A percentile compares a stretch with the other conserved stretches of the same genome.
phyloP scores from a whole-genome alignment of 208 protist genomes.

The Leishmania guyanensis region DNA sequence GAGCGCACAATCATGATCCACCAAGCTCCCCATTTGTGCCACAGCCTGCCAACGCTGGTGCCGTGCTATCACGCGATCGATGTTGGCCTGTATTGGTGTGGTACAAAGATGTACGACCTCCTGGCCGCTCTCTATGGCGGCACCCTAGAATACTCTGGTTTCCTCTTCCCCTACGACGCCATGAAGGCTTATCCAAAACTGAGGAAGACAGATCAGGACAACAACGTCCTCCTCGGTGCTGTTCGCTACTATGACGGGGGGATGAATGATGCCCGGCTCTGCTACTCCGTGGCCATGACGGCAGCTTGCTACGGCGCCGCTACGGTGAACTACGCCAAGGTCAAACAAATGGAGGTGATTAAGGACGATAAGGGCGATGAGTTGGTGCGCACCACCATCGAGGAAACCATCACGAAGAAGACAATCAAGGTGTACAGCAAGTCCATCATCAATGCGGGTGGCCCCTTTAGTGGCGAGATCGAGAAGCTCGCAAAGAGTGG shows the following conservation, averaged over 20 bases:
- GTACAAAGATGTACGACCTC: slow-evolving; percentile 91
- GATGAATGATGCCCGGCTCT: slow-evolving; percentile 97
- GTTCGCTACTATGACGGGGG: slow-evolving; percentile 96
- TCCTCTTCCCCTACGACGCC: slow-evolving; percentile 76
- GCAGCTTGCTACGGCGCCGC: slow-evolving; percentile 89
- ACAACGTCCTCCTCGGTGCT: slow-evolving; percentile 80
- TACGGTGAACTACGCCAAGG: slow-evolving; percentile 94
- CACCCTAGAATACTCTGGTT: slow-evolving; percentile 83
- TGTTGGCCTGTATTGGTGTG: slow-evolving; percentile 81
- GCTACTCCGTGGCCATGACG: slow-evolving; percentile 92
- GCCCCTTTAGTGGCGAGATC: slow-evolving; percentile 83
- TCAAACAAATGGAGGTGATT: slow-evolving; percentile 61
- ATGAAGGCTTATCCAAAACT: slow-evolving; percentile 83
- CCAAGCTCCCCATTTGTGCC: slow-evolving; percentile 93
- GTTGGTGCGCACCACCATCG: slow-evolving; percentile 73
- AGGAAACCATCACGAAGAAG: slow-evolving; percentile 76
- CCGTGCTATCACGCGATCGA: slow-evolving; percentile 92
- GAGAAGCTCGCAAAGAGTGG: slow-evolving; percentile 75
- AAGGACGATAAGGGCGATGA: slow-evolving; percentile 46
- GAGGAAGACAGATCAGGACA: slow-evolving; percentile 47
- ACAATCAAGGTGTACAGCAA: slow-evolving; percentile 82
- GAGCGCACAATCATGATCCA: slow-evolving; percentile 95
- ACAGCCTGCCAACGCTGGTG: slow-evolving; percentile 90
- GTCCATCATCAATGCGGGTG: slow-evolving; percentile 91
- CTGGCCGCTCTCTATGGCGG: slow-evolving; percentile 79